Evolutionary conservation across 2,329 filamentous ascomycete species (phyloP).

Genomic region (Grosmannia clavigera): DNA sequence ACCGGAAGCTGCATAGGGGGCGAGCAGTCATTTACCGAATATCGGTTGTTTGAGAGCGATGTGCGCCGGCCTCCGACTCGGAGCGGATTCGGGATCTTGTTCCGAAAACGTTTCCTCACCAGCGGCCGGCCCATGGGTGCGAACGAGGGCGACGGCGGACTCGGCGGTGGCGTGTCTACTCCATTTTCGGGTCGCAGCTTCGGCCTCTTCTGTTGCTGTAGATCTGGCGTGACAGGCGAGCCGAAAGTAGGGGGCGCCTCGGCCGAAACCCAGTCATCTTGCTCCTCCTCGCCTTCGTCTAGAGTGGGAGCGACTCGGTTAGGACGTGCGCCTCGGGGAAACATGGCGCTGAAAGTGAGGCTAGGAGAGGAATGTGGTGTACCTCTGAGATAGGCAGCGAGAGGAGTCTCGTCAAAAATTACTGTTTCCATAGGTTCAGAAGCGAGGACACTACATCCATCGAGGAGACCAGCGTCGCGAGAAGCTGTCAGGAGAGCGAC

Average conservation of each 20-base stretch:
- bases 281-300: constrained; percentile 38
- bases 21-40: constrained; percentile 31
- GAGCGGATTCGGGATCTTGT: constrained; percentile 31
- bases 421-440: constrained; percentile 62
- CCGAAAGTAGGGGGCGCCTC: constrained; percentile 12
- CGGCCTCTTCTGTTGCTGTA: constrained; percentile 1
- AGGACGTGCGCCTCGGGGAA: constrained; percentile 4
- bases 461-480: not conserved
- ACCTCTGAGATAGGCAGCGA: constrained; percentile 88
- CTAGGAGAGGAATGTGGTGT: constrained; percentile 17
- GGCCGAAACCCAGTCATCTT: constrained; percentile 34
- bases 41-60: constrained; percentile 33
- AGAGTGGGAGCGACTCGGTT: constrained; percentile 8
- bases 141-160: constrained; percentile 34
- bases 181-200: constrained; percentile 3
- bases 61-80: constrained; percentile 27
- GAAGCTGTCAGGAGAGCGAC: too few relatives aligned
- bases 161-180: constrained; percentile 31
- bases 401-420: constrained; percentile 73
- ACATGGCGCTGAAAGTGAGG: not conserved
- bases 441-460: not conserved
- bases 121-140: constrained; percentile 44
- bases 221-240: constrained; percentile 8
- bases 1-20: not conserved
- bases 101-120: constrained; percentile 40